phyloP scores from a whole-genome alignment of 2,329 filamentous ascomycete genomes.

The Colletotrichum godetiae region DNA sequence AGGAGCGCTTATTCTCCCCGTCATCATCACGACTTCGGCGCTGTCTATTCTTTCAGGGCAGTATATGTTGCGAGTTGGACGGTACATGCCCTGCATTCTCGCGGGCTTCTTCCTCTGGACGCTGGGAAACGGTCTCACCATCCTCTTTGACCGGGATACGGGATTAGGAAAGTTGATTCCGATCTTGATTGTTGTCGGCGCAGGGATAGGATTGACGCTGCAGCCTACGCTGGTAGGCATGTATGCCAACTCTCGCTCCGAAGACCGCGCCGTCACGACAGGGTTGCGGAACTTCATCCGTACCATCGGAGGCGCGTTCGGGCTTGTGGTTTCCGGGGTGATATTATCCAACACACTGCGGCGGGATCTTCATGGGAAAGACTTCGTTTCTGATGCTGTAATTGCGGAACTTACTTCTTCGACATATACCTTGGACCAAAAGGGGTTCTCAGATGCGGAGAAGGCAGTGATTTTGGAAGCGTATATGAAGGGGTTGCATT shows the following conservation, averaged over 20 bases:
- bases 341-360: slow-evolving; percentile 45
- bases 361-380: slow-evolving; percentile 29
- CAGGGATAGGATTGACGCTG: slow-evolving; percentile 48
- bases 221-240: slow-evolving; percentile 52
- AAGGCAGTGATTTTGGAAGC: slow-evolving; percentile 38
- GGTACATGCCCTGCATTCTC: slow-evolving; percentile 44
- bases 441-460: slow-evolving; percentile 35
- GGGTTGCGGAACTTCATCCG: slow-evolving; percentile 52
- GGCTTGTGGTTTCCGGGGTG: slow-evolving; percentile 44
- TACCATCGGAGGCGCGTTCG: slow-evolving; percentile 49
- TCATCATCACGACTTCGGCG: slow-evolving; percentile 42
- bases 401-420: slow-evolving; percentile 41
- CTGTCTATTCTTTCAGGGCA: slow-evolving; percentile 45
- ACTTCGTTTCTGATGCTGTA: slow-evolving; percentile 26
- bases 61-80: slow-evolving; percentile 43
- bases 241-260: slow-evolving; percentile 48
- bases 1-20: slow-evolving; percentile 43
- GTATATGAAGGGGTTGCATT: slow-evolving; percentile 45
- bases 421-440: slow-evolving; percentile 37
- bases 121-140: slow-evolving; percentile 46
- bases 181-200: slow-evolving; percentile 47
- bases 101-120: slow-evolving; percentile 49
- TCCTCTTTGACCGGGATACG: slow-evolving; percentile 42
- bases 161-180: slow-evolving; percentile 42
- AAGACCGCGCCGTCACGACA: slow-evolving; percentile 51